Conservation (phyloP, 805 yeast genomes). For the Pichia californica region DNA sequence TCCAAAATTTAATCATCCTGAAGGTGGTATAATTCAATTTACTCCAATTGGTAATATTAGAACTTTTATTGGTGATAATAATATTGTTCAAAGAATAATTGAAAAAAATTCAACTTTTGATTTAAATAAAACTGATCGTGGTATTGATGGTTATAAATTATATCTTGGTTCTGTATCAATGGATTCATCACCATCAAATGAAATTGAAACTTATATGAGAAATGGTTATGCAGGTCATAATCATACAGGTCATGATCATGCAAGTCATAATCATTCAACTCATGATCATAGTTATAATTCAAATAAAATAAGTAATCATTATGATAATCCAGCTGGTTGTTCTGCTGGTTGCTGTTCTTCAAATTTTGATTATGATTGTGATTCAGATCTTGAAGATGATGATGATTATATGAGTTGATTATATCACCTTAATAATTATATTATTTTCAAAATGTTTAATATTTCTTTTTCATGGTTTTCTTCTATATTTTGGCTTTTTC, state of each 20-base stretch:
- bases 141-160: constrained; percentile 33
- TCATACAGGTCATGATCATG: not conserved
- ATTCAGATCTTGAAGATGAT: constrained; percentile 23
- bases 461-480: not conserved
- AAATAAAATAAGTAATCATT: constrained; percentile 8
- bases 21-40: constrained; percentile 54
- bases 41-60: constrained; percentile 61
- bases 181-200: constrained; percentile 27
- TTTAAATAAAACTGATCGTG: constrained; percentile 25
- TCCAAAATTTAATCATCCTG: constrained; percentile 54
- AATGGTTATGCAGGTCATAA: constrained; percentile 22
- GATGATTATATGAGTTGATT: constrained; percentile 13
- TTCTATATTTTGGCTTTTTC: not conserved
- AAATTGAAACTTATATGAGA: constrained; percentile 30
- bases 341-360: constrained; percentile 9
- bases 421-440: not conserved
- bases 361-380: constrained; percentile 19
- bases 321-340: constrained; percentile 12
- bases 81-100: constrained; percentile 40
- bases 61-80: constrained; percentile 35
- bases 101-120: constrained; percentile 38
- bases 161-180: constrained; percentile 22
- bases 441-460: not conserved
- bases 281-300: constrained; percentile 7
- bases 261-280: not conserved